Evolutionary conservation across 495 filamentous ascomycete species (phyloP), one percentile per base, ranked within the genome.

Genomic region (Pyrenula massariospora): DNA sequence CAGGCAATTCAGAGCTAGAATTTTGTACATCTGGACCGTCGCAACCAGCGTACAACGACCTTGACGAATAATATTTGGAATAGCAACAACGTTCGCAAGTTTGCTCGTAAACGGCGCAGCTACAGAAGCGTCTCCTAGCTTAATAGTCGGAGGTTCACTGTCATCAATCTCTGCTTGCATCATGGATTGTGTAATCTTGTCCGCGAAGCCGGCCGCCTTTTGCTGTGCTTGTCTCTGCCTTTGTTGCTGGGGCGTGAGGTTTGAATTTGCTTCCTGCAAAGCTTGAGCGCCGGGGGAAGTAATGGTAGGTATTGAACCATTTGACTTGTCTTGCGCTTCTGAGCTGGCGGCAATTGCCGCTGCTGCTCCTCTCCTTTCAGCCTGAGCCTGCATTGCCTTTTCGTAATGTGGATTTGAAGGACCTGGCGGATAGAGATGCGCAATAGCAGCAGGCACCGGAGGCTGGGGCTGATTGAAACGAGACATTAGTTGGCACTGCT

Each of bases 1-100:
- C 64, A 99, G 75, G 67, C 93, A 99, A 75, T 99, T 99, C 57
- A 99, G 75, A 21, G 93, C 93, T 54, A 99, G 80, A 63, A 99
- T 99, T 78, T 99, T 99, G 80, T 97, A 99, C 93, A 99, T 99
- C 73, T 99, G 93, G 60, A 99, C 97, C 2, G 94, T 97, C 2
- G 93, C 92, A 52, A 99, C 94, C 11, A 99, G 77, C 1, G 93
- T 96, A 70, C 93, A 99, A 57, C 93, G 85, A 53, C 93, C 93
- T 72, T 99, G 93, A 58, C 93, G 86, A 61, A 99, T 89, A 62
- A 99, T 99, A 74, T 99, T 97, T 19, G 93, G 91, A 59, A 99
- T 92, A 49, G 93, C 93, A 61, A 99, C 81, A 53, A 99, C 93
- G 63, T 97, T 96, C 56, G 90, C 88, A 24, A 99, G 78, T 70